phyloP scores from a whole-genome alignment of 208 protist species.

The Leishmania turanica region DNA sequence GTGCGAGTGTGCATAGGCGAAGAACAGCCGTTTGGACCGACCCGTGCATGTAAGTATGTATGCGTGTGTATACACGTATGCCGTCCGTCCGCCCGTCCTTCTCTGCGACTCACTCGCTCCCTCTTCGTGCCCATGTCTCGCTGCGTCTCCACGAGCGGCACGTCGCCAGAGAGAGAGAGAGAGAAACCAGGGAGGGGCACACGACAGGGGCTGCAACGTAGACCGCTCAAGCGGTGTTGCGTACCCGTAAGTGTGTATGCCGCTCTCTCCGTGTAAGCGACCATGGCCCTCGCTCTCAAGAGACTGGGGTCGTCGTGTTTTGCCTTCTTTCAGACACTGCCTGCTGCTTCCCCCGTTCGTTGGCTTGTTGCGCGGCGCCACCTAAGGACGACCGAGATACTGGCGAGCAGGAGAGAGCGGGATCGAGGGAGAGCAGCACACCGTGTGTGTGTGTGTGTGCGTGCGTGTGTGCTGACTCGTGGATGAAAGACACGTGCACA shows the following conservation, averaged over 20 bases:
- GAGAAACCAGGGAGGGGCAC: neutral
- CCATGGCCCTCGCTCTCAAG: too few species aligned
- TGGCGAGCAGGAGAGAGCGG: neutral
- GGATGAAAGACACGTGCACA: neutral
- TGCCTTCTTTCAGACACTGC: too few species aligned
- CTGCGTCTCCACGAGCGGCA: neutral
- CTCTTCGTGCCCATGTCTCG: neutral
- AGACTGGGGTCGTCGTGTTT: too few species aligned
- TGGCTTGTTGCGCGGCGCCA: too few species aligned
- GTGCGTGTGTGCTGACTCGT: too few species aligned
- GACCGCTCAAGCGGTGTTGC: neutral
- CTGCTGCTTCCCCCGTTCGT: too few species aligned
- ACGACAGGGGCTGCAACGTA: neutral
- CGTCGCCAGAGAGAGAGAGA: neutral
- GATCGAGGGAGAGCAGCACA: neutral
- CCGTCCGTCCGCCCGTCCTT: neutral
- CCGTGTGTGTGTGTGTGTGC: too few species aligned
- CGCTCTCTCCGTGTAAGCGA: neutral
- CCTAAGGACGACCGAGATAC: neutral
- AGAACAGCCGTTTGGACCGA: neutral
- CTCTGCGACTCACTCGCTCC: neutral
- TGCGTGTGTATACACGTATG: neutral
- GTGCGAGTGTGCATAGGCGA: neutral
- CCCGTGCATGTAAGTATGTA: neutral
- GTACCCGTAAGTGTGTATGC: too few species aligned